Percentiles rank a stretch among this genome's conserved stretches.
phyloP scores from a whole-genome alignment of 108 stramenopile species.

The Nitzschia putrida region DNA sequence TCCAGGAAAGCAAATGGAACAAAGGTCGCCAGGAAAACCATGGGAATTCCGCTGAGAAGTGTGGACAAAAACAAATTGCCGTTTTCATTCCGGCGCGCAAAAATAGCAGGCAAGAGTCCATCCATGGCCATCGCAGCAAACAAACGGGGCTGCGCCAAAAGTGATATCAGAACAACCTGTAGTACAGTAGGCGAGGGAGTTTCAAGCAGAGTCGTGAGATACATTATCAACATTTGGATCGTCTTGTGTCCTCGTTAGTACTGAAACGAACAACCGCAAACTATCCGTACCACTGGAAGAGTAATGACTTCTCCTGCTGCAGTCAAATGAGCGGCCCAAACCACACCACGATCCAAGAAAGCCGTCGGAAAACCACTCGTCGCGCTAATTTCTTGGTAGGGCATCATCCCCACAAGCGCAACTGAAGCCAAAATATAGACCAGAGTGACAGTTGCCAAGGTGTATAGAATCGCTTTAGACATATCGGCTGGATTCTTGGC shows the following conservation, averaged over 20 bases:
- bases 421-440: slow-evolving; percentile 77
- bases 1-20: slow-evolving; percentile 81
- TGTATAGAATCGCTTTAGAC: slow-evolving; percentile 76
- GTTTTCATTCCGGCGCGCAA: slow-evolving; percentile 57
- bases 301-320: slow-evolving; percentile 85
- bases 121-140: slow-evolving; percentile 85
- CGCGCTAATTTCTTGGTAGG: slow-evolving; percentile 60
- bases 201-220: not conserved
- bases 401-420: slow-evolving; percentile 79
- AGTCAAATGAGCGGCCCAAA: slow-evolving; percentile 59
- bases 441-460: slow-evolving; percentile 66
- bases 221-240: not conserved
- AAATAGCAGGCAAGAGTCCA: slow-evolving; percentile 80
- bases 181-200: not conserved
- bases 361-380: slow-evolving; percentile 75
- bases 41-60: slow-evolving; percentile 68
- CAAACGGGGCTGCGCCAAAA: slow-evolving; percentile 89
- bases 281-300: slow-evolving; percentile 64
- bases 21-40: slow-evolving; percentile 80
- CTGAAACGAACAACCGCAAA: not conserved
- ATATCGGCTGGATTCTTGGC: slow-evolving; percentile 82
- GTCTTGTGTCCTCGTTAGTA: not conserved
- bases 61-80: slow-evolving; percentile 75
- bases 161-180: slow-evolving; percentile 77
- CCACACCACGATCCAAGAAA: slow-evolving; percentile 61